Conservation (phyloP, 2,329 filamentous ascomycete species). For the Hypoxylon sp. region DNA sequence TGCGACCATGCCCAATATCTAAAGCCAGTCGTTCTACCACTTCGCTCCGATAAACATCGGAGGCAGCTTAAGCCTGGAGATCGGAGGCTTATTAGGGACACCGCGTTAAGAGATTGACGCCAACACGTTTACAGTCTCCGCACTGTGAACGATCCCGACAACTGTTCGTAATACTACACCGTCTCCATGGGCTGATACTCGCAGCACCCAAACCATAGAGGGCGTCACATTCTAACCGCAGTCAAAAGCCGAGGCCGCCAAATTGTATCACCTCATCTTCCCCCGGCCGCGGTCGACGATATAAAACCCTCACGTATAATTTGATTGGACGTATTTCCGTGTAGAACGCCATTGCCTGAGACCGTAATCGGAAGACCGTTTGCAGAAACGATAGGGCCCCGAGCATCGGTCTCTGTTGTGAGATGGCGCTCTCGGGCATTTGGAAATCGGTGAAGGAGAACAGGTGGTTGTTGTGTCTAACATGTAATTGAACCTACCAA, state of each 20-base stretch:
- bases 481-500: not conserved
- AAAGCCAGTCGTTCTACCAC: not conserved
- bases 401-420: not conserved
- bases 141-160: too few species aligned
- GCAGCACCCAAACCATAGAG: not conserved
- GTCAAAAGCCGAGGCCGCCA: not conserved
- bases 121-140: too few species aligned
- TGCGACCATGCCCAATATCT: too few species aligned
- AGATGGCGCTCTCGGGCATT: not conserved
- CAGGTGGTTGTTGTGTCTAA: not conserved
- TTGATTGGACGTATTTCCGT: not conserved
- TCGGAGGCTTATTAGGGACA: too few species aligned
- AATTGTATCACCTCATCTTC: not conserved
- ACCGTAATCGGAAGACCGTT: not conserved
- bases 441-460: not conserved
- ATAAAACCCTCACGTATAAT: not conserved
- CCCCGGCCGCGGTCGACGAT: too few species aligned
- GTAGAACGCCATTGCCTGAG: not conserved
- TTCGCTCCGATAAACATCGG: not conserved
- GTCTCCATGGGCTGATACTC: not conserved
- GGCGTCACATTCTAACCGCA: not conserved
- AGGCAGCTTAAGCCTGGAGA: not conserved
- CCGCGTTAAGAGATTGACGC: too few species aligned
- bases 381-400: not conserved
- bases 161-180: too few species aligned